Percentiles rank a stretch among this genome's conserved stretches.
Evolutionary conservation across 306 rosid genomes (phyloP).

Genomic region (Inga laurina): DNA sequence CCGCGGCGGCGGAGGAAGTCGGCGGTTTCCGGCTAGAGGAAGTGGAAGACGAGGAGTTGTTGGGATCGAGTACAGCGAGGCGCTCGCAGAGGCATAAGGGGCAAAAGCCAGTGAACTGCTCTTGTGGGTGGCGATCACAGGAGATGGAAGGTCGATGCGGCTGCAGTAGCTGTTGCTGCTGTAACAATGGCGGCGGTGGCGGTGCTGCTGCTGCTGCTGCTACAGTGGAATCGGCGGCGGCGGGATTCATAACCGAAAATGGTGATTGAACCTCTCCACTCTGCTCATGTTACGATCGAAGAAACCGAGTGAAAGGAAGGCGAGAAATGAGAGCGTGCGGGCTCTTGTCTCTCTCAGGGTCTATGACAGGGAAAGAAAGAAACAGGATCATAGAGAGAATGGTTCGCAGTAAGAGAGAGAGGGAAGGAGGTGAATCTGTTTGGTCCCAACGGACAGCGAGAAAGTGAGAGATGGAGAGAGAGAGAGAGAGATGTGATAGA

Average conservation of each 20-base stretch:
- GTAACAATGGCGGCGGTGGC: constrained; percentile 33
- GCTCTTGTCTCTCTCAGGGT: constrained; percentile 30
- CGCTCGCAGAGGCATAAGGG: constrained; percentile 99
- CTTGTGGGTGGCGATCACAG: constrained; percentile 85
- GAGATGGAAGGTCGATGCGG: constrained; percentile 81
- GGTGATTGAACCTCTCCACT: constrained; percentile 38
- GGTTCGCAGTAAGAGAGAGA: not conserved
- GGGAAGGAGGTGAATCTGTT: constrained; percentile 39
- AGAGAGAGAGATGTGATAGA: constrained; percentile 9
- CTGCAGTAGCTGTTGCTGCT: constrained; percentile 52
- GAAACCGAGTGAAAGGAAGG: not conserved
- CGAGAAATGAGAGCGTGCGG: constrained; percentile 20
- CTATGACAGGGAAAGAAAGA: constrained; percentile 34
- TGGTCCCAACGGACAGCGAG: constrained; percentile 68
- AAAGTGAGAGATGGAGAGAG: constrained; percentile 30
- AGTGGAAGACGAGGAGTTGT: constrained; percentile 43
- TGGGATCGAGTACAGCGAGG: constrained; percentile 85
- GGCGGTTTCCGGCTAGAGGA: constrained; percentile 67
- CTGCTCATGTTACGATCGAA: constrained; percentile 67
- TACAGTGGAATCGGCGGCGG: constrained; percentile 45
- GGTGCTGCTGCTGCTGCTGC: constrained; percentile 32
- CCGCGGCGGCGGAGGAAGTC: constrained; percentile 84
- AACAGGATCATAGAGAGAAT: not conserved
- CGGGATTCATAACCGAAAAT: constrained; percentile 80
- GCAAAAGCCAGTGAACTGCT: constrained; percentile 92